Conservation (phyloP, 495 filamentous ascomycete species). For the Aspergillus avenaceus region DNA sequence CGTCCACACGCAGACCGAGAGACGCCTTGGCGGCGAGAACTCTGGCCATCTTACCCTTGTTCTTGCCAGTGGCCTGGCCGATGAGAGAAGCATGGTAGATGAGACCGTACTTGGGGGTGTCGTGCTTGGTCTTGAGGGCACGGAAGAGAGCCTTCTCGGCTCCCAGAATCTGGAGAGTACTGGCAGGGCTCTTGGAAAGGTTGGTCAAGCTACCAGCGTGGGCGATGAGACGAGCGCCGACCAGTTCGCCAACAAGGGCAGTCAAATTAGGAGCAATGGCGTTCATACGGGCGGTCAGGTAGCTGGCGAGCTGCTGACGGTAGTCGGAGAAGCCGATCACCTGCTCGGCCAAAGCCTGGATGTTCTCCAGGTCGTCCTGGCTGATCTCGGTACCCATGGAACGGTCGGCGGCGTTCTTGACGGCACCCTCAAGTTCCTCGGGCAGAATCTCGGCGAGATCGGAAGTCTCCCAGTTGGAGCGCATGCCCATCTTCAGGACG, state of each 20-base stretch:
- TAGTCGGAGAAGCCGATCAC: constrained; percentile 89
- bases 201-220: constrained; percentile 94
- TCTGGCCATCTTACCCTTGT: constrained; percentile 99
- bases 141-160: constrained; percentile 99
- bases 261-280: constrained; percentile 97
- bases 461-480: constrained; percentile 63
- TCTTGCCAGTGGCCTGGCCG: constrained; percentile 91
- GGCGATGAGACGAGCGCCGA: constrained; percentile 91
- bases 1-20: constrained; percentile 88
- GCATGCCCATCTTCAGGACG: constrained; percentile 83
- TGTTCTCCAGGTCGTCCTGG: constrained; percentile 83
- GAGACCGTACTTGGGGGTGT: constrained; percentile 98
- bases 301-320: constrained; percentile 79
- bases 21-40: constrained; percentile 92
- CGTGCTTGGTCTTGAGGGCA: constrained; percentile 97
- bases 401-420: constrained; percentile 92
- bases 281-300: constrained; percentile 89
- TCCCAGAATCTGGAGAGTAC: constrained; percentile 95
- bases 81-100: constrained; percentile 98
- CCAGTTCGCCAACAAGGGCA: constrained; percentile 86
- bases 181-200: constrained; percentile 93
- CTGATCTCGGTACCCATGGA: constrained; percentile 99
- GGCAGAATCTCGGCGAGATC: constrained; percentile 92
- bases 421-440: constrained; percentile 87
- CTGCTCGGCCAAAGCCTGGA: constrained; percentile 84